Evolutionary conservation across 2,329 filamentous ascomycete genomes (phyloP), one percentile per base, ranked within the genome.

Genomic region (Cladosporium sp.): DNA sequence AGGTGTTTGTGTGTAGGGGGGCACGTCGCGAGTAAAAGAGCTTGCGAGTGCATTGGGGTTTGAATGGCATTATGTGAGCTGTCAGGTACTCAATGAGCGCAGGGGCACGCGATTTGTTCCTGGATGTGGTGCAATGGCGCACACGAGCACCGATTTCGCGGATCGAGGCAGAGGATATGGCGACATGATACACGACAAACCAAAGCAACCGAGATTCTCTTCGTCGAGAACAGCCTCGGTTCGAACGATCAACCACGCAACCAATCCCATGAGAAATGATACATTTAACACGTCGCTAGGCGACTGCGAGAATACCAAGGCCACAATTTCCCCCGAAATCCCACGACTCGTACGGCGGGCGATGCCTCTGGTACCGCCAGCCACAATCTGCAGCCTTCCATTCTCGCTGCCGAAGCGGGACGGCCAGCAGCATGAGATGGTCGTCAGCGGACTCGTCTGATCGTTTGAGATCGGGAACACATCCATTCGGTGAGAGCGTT

Each of bases 321-420:
- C 2, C 15, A 15, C 4, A 41, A 41, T 18, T 18, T 3, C 7
- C 0, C n/a, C 6, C 3, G n/a, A 4, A 21, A 47, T 24, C 3
- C 3, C 3, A 24, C 41, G 3, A 47, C 8, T 3, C 41, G 41
- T 12, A 21, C n/a, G 14, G n/a, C 41, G n/a, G n/a, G 10, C 21
- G n/a, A 11, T n/a, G 18, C 18, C 38, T 44, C 38, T 44, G 41
- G 41, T 47, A 47, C 32, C 30, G 30, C 52, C 52, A 32, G 32
- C 18, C 52, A 55, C 28, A 55, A 55, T 30, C 52, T 34, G 52
- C 30, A 55, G 52, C 52, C 52, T 34, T 30, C 52, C 52, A 21
- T 18, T 34, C 28, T 34, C 10, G 52, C 15, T 10, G 26, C 52
- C 52, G 32, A 24, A n/a, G 32, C 52, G 30, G 51, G 15, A 55